phyloP scores from a whole-genome alignment of 1,284 basidiomycete genomes.

The Trametes hirsuta region DNA sequence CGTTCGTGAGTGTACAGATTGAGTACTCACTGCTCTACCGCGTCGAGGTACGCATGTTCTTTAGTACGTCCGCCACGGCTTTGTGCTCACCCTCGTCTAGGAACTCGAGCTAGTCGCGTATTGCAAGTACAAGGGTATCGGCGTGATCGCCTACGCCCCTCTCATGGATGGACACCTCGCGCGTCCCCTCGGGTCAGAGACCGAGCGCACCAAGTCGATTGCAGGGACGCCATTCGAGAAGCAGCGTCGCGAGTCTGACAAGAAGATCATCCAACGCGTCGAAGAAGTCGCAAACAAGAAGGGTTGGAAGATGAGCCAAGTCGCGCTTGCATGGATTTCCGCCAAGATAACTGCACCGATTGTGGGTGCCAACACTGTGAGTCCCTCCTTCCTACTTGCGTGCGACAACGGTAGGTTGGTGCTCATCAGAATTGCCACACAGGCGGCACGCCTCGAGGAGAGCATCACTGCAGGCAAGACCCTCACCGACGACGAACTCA shows the following conservation, averaged over 20 bases:
- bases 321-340: slow-evolving; percentile 44
- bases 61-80: no score
- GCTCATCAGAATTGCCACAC: background rate
- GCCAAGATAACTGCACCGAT: slow-evolving; percentile 45
- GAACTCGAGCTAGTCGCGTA: slow-evolving; percentile 53
- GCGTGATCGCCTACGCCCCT: slow-evolving; percentile 47
- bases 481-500: slow-evolving; percentile 22
- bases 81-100: slow-evolving; percentile 24
- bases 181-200: slow-evolving; percentile 38
- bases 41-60: slow-evolving; percentile 11
- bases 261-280: slow-evolving; percentile 44
- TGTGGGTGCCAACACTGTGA: slow-evolving; percentile 36
- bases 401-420: no score
- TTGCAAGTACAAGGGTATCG: slow-evolving; percentile 50
- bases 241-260: slow-evolving; percentile 35
- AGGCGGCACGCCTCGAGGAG: slow-evolving; percentile 16
- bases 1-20: slow-evolving; percentile 44
- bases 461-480: slow-evolving; percentile 17
- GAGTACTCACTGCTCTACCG: slow-evolving; percentile 46
- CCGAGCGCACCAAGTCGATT: slow-evolving; percentile 23
- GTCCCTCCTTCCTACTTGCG: background rate
- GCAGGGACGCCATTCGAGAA: slow-evolving; percentile 37
- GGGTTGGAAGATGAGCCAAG: slow-evolving; percentile 43
- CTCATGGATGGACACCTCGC: slow-evolving; percentile 44
- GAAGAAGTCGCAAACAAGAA: slow-evolving; percentile 43